Evolutionary conservation across 768 basidiomycete genomes (phyloP), one percentile per base, ranked within the genome.

Genomic region (Boletellus sp.): DNA sequence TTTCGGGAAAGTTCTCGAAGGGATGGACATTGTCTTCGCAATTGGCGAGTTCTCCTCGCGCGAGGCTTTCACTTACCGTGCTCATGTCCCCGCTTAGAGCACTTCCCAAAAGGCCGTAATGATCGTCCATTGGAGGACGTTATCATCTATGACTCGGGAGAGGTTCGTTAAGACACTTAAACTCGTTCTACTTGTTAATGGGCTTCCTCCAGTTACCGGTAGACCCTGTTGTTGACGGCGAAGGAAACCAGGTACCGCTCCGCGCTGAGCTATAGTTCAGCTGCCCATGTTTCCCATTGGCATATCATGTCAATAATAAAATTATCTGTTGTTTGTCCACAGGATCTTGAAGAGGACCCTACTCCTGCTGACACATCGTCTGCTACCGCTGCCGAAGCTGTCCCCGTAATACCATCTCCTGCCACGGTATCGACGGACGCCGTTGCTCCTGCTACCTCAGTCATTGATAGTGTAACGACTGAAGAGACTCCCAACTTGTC

Each of bases 1-100:
- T 34, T 96, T 97, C 56, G 95, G 95, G 45, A 83, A 83, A 58
- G 89, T 97, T 45, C 52, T 96, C 31, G 91, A 96, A 51, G 95
- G 95, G 42, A 89, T 95, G 89, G 87, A 94, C 54, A 72, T 98
- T 49, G 77, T 98, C 33, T 64, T 74, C 51, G 68, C 71, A 10
- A 92, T 98, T 48, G 89, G 90, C 90, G 22, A 38, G 78, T 64
- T 28, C n/a, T 42, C 24, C 24, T 8, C 41, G 20, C 36, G 24
- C 15, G n/a, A 4, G n/a, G 12, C 23, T 13, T 45, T 33, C 20
- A 53, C 24, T 11, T 24, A 8, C 23, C 19, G 17, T 39, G 8
- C 60, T 66, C 36, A 63, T 19, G 19, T 15, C n/a, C 37, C 6
- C n/a, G 2, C 54, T 15, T 65, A 91, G 91, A 96, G 74, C 74